Evolutionary conservation across 306 rosid species (phyloP).

Genomic region (Oemleria cerasiformis): DNA sequence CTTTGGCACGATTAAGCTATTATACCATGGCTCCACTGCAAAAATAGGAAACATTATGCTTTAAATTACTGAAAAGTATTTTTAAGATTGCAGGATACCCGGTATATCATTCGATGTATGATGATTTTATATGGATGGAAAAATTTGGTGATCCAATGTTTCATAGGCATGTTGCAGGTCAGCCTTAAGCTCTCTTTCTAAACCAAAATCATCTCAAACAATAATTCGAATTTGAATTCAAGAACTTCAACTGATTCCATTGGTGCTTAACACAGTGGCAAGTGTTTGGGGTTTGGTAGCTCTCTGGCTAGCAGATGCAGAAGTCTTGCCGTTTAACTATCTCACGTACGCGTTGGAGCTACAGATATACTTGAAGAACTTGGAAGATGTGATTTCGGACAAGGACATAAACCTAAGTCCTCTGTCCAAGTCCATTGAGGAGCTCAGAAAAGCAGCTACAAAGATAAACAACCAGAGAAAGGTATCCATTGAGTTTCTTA

Average conservation of each 20-base stretch:
- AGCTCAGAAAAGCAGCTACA: slow-evolving; percentile 52
- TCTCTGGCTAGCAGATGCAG: slow-evolving; percentile 45
- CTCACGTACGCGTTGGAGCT: slow-evolving; percentile 6
- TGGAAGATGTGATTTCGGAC: slow-evolving; percentile 40
- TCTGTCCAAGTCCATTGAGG: slow-evolving; percentile 48
- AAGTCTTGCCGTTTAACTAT: slow-evolving; percentile 18
- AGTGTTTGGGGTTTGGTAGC: slow-evolving; percentile 74
- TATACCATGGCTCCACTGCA: not conserved
- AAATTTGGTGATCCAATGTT: slow-evolving; percentile 74
- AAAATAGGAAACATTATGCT: not conserved
- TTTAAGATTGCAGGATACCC: slow-evolving; percentile 46
- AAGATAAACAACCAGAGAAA: slow-evolving; percentile 45
- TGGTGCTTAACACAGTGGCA: slow-evolving; percentile 42
- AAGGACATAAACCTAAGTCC: slow-evolving; percentile 50
- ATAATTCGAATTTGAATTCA: not conserved
- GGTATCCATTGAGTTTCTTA: slow-evolving; percentile 33
- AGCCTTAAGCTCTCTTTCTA: not conserved
- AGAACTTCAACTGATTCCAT: not conserved
- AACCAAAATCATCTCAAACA: not conserved
- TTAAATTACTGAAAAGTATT: not conserved
- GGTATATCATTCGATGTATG: slow-evolving; percentile 70
- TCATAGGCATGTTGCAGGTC: slow-evolving; percentile 80
- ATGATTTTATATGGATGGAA: slow-evolving; percentile 73
- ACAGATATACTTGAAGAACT: slow-evolving; percentile 26
- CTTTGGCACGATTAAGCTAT: not conserved